phyloP scores from a whole-genome alignment of 345 rosid species.

The Aegle marmelos region DNA sequence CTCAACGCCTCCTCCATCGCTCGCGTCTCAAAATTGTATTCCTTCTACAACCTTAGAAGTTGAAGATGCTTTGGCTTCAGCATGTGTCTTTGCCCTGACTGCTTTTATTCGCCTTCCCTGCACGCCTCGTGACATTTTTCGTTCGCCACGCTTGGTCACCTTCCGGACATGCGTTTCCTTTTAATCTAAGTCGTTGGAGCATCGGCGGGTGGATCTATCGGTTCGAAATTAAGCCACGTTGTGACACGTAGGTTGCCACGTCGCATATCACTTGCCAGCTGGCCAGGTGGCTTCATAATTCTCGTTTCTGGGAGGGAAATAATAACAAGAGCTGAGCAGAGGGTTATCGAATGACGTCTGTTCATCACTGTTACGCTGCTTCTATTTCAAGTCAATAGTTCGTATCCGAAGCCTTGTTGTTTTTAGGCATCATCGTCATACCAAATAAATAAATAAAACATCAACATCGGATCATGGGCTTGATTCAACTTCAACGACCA shows the following conservation, averaged over 20 bases:
- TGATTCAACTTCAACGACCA: too few species aligned
- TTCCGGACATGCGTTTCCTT: constrained; percentile 17
- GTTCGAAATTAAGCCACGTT: neutral
- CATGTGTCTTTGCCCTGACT: neutral
- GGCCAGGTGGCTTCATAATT: neutral
- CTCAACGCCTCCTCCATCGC: constrained; percentile 9
- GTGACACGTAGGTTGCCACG: constrained; percentile 8
- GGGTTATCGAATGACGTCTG: neutral
- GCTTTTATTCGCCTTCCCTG: constrained; percentile 12
- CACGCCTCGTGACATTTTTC: constrained; percentile 19
- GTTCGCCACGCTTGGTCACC: constrained; percentile 35
- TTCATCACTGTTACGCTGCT: too few species aligned
- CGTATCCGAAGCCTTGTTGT: too few species aligned
- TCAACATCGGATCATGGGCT: too few species aligned
- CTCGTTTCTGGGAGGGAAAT: neutral
- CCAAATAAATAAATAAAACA: too few species aligned
- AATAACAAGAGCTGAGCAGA: neutral
- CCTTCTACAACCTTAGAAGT: too few species aligned
- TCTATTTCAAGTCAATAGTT: too few species aligned
- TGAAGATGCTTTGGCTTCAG: too few species aligned
- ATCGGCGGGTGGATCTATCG: neutral
- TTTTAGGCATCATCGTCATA: too few species aligned
- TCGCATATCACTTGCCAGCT: neutral
- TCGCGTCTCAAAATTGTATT: neutral
- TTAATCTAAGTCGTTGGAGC: constrained; percentile 5